These are phyloP conservation scores for Zoysia pacifica DNA, from an alignment of 176 grass and related monocot genomes.

Conservation along the genomic window DNA sequence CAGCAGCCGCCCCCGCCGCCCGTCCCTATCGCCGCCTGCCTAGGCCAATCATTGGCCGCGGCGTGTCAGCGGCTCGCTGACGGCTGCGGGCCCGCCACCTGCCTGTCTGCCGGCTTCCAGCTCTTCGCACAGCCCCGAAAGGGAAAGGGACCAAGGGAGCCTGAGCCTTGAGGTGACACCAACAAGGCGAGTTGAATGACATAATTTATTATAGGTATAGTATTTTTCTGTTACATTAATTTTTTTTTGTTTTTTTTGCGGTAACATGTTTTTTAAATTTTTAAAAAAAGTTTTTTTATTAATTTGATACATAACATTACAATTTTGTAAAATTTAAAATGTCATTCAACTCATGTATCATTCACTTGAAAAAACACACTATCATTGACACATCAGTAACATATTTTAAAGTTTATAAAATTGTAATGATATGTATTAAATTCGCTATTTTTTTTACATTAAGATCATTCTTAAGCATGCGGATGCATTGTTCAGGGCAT, in stretches of 20 bases:
- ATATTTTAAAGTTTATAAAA: too few relatives aligned
- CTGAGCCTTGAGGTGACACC: background rate
- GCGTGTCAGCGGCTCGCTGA: conserved; percentile 22
- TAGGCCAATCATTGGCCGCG: conserved; percentile 27
- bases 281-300: background rate
- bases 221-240: background rate
- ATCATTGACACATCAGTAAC: too few relatives aligned
- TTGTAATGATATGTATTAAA: too few relatives aligned
- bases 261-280: background rate
- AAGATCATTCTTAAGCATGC: too few relatives aligned
- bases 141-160: background rate
- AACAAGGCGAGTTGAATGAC: background rate
- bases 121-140: background rate
- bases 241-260: background rate
- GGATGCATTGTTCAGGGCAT: too few relatives aligned
- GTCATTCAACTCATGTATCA: too few relatives aligned
- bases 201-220: background rate
- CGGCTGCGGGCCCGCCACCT: background rate
- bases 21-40: conserved; percentile 13
- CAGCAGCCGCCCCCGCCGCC: too few relatives aligned
- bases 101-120: conserved; percentile 17
- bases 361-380: too few relatives aligned
- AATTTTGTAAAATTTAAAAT: too few relatives aligned
- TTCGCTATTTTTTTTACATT: too few relatives aligned
- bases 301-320: too few relatives aligned